Base-by-base conservation (phyloP, 2,329 filamentous ascomycete genomes). In the Penicillium sp. region DNA sequence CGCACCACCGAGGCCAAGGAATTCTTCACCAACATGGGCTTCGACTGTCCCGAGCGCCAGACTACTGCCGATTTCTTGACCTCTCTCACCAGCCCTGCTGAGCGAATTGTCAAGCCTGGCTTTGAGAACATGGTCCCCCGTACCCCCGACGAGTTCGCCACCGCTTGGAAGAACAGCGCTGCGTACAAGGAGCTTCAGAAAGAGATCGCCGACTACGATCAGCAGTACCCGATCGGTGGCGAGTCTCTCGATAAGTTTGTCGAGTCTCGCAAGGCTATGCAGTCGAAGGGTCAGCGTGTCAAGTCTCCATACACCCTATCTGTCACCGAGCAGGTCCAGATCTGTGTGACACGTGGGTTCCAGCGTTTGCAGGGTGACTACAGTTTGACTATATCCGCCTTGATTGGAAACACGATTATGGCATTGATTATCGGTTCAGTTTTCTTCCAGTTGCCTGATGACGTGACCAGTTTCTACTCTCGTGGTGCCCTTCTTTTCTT, bases 401-500 rank as follows among this genome's bases (percentile, higher is more conserved):
- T 81, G 17, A 66, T 73, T 48, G 85, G 82, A 57, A 94, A 95
- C 69, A 78, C 83, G 41, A 70, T 80, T 57, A 85, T 91, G 80
- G 77, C 85, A 49, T 75, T 95, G 55, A 85, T 95, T 63, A 81
- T 95, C 53, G 76, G 84, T 45, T 85, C 83, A 56, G 83, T 95
- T 57, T 95, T 93, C 70, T 95, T 80, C 75, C 85, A 94, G 65
- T 70, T 94, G 33, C 66, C 78, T 26, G 62, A 75, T 1, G 76
- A 74, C n/a, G 85, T 87, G 0, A 63, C 68, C 17, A 88, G 83
- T 61, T 94, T 95, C 75, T 94, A 83, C 72, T 78, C 81, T 60
- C 82, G 88, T 53, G 87, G 85, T 56, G 83, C 86, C 39, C 76
- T 95, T 22, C 75, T 95, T 45, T 95, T 95, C 79, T 93, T 95